Evolutionary conservation across 768 basidiomycete genomes (phyloP).

Genomic region (Leucocoprinus birnbaumii): DNA sequence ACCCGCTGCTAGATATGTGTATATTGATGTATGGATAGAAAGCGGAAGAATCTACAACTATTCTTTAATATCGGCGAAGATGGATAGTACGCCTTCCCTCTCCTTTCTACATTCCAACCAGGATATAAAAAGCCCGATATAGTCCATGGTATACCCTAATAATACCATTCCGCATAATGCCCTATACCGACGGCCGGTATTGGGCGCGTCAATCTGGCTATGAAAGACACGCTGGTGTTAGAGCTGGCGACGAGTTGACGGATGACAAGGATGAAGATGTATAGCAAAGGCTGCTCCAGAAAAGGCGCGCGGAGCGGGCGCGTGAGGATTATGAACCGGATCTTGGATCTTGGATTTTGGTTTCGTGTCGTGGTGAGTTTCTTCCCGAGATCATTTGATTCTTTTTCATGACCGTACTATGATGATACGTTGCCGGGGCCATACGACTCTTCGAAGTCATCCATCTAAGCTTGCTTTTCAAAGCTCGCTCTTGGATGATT

Average conservation of each 20-base stretch:
- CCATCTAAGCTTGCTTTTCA: too few relatives aligned
- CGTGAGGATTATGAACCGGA: neutral
- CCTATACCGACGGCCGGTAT: conserved; percentile 79
- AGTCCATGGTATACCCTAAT: conserved; percentile 81
- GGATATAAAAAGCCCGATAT: neutral
- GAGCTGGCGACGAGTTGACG: conserved; percentile 83
- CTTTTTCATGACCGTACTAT: conserved; percentile 10
- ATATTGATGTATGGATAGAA: conserved; percentile 26
- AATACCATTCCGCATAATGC: conserved; percentile 74
- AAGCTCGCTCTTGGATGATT: conserved; percentile 21
- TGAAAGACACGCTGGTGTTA: conserved; percentile 56
- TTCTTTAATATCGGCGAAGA: conserved; percentile 85
- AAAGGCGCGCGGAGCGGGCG: neutral
- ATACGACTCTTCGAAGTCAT: conserved; percentile 65
- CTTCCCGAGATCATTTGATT: neutral
- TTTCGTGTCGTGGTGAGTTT: conserved; percentile 16
- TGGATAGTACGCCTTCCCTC: conserved; percentile 67
- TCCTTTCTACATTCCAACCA: neutral
- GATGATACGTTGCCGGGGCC: conserved; percentile 84
- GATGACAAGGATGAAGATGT: conserved; percentile 55
- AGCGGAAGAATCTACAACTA: conserved; percentile 64
- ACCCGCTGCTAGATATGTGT: neutral
- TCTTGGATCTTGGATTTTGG: neutral
- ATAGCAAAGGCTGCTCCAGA: neutral
- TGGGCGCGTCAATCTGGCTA: conserved; percentile 76